phyloP scores from a whole-genome alignment of 352 stramenopile genomes.

The Albugo laibachii region DNA sequence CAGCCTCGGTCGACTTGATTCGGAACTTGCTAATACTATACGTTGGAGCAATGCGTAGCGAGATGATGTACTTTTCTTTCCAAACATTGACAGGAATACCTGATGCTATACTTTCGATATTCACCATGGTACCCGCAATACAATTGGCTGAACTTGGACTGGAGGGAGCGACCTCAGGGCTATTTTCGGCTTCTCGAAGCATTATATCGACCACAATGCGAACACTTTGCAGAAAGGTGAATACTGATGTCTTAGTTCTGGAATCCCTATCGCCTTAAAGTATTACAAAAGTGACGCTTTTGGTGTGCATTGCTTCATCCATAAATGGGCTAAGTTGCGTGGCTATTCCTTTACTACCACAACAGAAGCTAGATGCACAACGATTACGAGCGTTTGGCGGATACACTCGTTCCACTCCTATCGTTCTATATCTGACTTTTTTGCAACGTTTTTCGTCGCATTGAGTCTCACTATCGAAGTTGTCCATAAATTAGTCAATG shows the following conservation, averaged over 20 bases:
- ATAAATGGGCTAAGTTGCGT: constrained; percentile 32
- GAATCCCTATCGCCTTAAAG: no score
- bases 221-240: constrained; percentile 23
- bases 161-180: constrained; percentile 30
- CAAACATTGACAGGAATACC: constrained; percentile 18
- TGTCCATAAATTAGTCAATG: no score
- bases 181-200: constrained; percentile 24
- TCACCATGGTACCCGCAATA: constrained; percentile 18
- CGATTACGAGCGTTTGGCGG: constrained; percentile 24
- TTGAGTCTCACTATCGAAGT: constrained; percentile 21
- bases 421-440: constrained; percentile 12
- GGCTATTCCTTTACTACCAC: constrained; percentile 22
- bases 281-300: constrained; percentile 24
- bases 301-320: constrained; percentile 25
- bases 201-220: constrained; percentile 30
- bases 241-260: constrained; percentile 10
- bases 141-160: constrained; percentile 47
- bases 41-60: constrained; percentile 14
- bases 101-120: constrained; percentile 14
- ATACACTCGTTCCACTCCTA: constrained; percentile 13
- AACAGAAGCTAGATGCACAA: constrained; percentile 24
- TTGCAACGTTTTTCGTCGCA: constrained; percentile 13
- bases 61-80: constrained; percentile 18
- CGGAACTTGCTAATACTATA: constrained; percentile 22
- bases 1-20: constrained; percentile 14